Evolutionary conservation across 805 yeast species (phyloP), one percentile per base, ranked within the genome.

Genomic region (Myxozyma sirexii): DNA sequence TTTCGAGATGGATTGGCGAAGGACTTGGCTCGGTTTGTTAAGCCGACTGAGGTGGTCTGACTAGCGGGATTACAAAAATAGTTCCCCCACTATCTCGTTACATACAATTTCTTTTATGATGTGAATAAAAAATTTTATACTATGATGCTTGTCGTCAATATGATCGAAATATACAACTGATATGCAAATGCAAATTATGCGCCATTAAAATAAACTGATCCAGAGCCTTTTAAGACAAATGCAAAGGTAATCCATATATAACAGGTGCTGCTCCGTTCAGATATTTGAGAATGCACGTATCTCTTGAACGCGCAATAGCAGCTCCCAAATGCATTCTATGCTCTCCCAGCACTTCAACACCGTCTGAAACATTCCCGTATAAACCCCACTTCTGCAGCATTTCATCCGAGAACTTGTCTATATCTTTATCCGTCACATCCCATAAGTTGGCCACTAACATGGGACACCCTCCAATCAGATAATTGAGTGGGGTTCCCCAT

Each of bases 341-440:
- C 10, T 56, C 13, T 60, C 15, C 19, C 59, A 4, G 58, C 10
- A 21, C n/a, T n/a, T 24, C 43, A 35, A 23, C 17, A 17, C 17
- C 21, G 4, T 23, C 63, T 39, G 62, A 59, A 1, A 56, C 54
- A 5, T 54, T 60, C 3, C 67, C 71, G 46, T 80, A 70, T 13
- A 89, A 70, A 0, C 94, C 94, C 86, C 94, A 86, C 61, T 78
- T 76, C 1, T 79, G 79, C 65, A 94, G 80, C 39, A 89, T 71
- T 1, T 81, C 76, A 8, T 79, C 60, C 24, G 90, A 86, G 67
- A 92, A 90, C 67, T 79, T 80, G 72, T 94, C 98, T 52, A 90
- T 89, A 71, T 94, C 99, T 66, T 88, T 91, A 73, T 94, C 98
- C 0, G 98, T 94, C 3, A 94, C 97, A 72, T 91, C 97, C 99